Evolutionary conservation across 352 stramenopile species (phyloP).

Genomic region (Phytophthora citrophthora): DNA sequence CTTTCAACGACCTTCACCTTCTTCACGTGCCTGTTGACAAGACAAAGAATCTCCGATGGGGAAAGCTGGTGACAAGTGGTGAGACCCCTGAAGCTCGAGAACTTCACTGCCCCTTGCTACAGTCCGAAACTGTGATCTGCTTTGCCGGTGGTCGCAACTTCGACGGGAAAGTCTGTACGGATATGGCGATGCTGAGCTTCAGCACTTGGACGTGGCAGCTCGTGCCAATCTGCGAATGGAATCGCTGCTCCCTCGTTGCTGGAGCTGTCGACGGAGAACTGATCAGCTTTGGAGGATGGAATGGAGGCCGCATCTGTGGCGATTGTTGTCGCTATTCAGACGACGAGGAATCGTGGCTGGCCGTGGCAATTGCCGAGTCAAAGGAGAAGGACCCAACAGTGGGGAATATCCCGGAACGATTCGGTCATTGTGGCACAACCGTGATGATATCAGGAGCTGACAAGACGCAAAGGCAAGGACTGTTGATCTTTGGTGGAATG

Average conservation of each 20-base stretch:
- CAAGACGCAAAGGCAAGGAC: conserved; percentile 19
- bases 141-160: conserved; percentile 60
- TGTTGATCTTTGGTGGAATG: conserved; percentile 71
- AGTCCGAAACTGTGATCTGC: conserved; percentile 33
- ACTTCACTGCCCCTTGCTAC: conserved; percentile 44
- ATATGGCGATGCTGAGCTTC: conserved; percentile 57
- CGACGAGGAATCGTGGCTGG: conserved; percentile 54
- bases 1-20: conserved; percentile 63
- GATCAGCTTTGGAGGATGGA: conserved; percentile 62
- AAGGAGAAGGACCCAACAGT: conserved; percentile 1
- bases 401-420: conserved; percentile 33
- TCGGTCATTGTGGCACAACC: conserved; percentile 53
- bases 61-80: conserved; percentile 29
- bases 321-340: conserved; percentile 60
- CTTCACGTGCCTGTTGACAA: conserved; percentile 30
- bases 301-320: conserved; percentile 43
- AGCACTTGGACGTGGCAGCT: conserved; percentile 56
- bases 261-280: conserved; percentile 34
- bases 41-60: conserved; percentile 15
- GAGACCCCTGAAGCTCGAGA: conserved; percentile 54
- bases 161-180: conserved; percentile 60
- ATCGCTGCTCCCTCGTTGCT: conserved; percentile 53
- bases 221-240: conserved; percentile 61
- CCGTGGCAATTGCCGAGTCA: neutral
- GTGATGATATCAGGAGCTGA: conserved; percentile 14